Conservation (phyloP, 2,329 filamentous ascomycete genomes). For the Xylaria sp. region DNA sequence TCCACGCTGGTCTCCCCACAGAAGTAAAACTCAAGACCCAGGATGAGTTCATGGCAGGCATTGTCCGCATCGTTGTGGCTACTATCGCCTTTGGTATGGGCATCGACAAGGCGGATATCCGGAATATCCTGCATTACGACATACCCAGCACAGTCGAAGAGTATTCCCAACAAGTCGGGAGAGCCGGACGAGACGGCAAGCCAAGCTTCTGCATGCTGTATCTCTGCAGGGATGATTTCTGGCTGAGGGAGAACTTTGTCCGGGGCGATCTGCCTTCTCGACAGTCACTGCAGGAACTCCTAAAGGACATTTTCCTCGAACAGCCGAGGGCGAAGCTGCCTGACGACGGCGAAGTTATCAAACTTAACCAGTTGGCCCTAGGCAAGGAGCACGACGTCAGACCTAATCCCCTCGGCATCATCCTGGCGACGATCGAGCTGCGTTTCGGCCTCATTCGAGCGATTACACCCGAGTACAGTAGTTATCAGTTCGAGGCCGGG, state of each 20-base stretch:
- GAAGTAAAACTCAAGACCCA: conserved; percentile 60
- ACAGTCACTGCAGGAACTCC: conserved; percentile 58
- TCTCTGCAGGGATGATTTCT: conserved; percentile 67
- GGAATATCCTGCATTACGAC: conserved; percentile 65
- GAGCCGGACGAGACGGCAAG: conserved; percentile 65
- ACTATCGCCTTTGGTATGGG: conserved; percentile 72
- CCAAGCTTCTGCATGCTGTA: conserved; percentile 68
- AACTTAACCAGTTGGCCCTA: conserved; percentile 58
- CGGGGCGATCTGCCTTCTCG: conserved; percentile 68
- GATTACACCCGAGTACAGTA: conserved; percentile 66
- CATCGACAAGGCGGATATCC: conserved; percentile 66
- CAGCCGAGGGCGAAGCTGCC: conserved; percentile 47
- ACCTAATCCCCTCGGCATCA: conserved; percentile 59
- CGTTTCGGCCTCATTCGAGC: conserved; percentile 67
- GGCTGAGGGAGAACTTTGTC: conserved; percentile 68
- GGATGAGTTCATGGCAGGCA: conserved; percentile 62
- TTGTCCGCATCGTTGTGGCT: conserved; percentile 61
- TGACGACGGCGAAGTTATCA: conserved; percentile 57
- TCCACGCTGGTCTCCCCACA: conserved; percentile 63
- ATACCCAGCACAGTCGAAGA: conserved; percentile 64
- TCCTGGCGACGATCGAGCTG: conserved; percentile 71
- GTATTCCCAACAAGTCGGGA: conserved; percentile 68
- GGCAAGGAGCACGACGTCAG: conserved; percentile 65
- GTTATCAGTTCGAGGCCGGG: conserved; percentile 62
- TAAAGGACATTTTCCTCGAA: conserved; percentile 66